Conservation (phyloP, 1,284 basidiomycete genomes). For the Apiotrichum akiyoshidainum region DNA sequence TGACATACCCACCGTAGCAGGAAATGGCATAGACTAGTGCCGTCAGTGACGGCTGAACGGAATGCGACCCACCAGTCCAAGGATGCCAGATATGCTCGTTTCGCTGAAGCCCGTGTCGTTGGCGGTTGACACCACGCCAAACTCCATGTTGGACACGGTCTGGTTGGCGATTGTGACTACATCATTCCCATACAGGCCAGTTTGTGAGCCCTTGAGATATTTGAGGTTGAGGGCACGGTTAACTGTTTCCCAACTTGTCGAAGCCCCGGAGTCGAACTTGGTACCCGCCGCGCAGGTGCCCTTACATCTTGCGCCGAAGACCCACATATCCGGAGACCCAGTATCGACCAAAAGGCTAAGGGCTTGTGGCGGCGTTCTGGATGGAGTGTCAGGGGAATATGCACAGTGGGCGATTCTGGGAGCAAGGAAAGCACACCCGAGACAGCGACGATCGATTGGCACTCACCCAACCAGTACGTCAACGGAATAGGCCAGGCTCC, state of each 20-base stretch:
- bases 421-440: no score
- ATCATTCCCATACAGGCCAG: not conserved
- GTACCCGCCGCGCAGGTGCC: not conserved
- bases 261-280: not conserved
- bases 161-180: not conserved
- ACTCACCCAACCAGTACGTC: not conserved
- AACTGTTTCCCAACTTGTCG: not conserved
- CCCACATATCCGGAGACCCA: not conserved
- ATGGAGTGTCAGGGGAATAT: not conserved
- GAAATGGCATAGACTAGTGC: not conserved
- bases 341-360: not conserved
- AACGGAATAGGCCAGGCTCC: not conserved
- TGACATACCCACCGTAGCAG: not conserved
- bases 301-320: not conserved
- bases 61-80: not conserved
- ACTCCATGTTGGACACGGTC: not conserved
- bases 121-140: not conserved
- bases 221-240: not conserved
- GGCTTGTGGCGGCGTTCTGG: not conserved
- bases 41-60: not conserved
- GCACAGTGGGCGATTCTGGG: no score
- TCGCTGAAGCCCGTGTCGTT: not conserved
- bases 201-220: not conserved
- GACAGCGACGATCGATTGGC: no score
- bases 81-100: conserved; percentile 1